phyloP scores from a whole-genome alignment of 768 basidiomycete species.

The Serendipita indica region DNA sequence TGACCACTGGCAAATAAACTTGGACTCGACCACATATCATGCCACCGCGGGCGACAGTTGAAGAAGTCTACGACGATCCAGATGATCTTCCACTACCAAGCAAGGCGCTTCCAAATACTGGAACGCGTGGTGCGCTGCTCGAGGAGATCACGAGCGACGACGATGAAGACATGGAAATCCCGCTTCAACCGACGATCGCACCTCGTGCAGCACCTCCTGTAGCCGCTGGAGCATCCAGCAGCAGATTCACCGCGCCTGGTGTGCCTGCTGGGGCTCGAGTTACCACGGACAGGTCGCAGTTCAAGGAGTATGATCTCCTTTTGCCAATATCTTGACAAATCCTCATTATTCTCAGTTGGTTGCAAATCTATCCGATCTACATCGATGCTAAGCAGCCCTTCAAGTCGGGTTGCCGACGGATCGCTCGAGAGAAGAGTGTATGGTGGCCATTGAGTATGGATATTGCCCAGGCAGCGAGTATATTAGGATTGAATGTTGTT shows the following conservation, averaged over 20 bases:
- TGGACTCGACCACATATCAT: not conserved
- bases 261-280: not conserved
- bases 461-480: constrained; percentile 69
- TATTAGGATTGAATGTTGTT: constrained; percentile 62
- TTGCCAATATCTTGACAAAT: constrained; percentile 1
- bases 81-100: constrained; percentile 75
- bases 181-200: not conserved
- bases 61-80: constrained; percentile 70
- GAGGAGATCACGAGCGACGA: constrained; percentile 45
- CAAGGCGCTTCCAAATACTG: constrained; percentile 45
- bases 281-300: constrained; percentile 61
- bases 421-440: constrained; percentile 59
- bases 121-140: constrained; percentile 58
- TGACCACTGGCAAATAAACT: not conserved
- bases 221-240: not conserved
- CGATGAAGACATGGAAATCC: constrained; percentile 22
- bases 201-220: not conserved
- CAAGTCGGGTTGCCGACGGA: constrained; percentile 66
- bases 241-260: not conserved
- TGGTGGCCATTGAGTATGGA: constrained; percentile 96
- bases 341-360: constrained; percentile 47
- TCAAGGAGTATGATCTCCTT: constrained; percentile 49
- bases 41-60: constrained; percentile 2
- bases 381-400: constrained; percentile 89
- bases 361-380: constrained; percentile 92